A percentile compares a stretch with the other conserved stretches of the same genome.
Evolutionary conservation across 768 basidiomycete species (phyloP).

Genomic region (Hirschioporus abietinus): DNA sequence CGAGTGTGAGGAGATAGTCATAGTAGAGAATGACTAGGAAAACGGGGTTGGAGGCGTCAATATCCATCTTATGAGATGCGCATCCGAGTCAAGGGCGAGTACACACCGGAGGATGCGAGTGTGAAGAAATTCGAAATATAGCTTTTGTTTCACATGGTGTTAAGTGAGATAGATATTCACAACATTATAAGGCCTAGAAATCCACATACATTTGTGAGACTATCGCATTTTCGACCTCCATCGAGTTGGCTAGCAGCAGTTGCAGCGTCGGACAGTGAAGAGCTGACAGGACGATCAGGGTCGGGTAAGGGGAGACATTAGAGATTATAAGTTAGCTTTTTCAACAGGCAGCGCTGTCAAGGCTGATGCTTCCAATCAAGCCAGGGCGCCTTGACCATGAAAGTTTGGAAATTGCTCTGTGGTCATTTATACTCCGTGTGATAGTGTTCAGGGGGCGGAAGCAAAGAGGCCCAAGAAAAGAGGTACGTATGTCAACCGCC

Average conservation of each 20-base stretch:
- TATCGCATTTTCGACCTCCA: not conserved
- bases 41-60: not conserved
- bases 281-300: not conserved
- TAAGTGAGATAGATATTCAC: not conserved
- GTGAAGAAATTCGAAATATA: slow-evolving; percentile 3
- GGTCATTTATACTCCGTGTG: no score
- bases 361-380: not conserved
- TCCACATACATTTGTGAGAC: not conserved
- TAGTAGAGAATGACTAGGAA: slow-evolving; percentile 16
- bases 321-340: not conserved
- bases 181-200: not conserved
- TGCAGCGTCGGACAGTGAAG: no score
- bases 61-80: not conserved
- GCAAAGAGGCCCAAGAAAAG: no score
- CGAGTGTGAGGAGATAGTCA: slow-evolving; percentile 17
- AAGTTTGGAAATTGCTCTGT: not conserved
- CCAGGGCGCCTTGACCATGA: not conserved
- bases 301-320: not conserved
- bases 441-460: no score
- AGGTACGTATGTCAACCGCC: no score
- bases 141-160: not conserved
- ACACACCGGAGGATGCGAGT: slow-evolving; percentile 1
- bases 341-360: not conserved
- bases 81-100: not conserved
- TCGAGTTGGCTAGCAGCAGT: not conserved